Evolutionary conservation across 805 yeast species (phyloP).

Genomic region (Saccharomycopsis fermentans): DNA sequence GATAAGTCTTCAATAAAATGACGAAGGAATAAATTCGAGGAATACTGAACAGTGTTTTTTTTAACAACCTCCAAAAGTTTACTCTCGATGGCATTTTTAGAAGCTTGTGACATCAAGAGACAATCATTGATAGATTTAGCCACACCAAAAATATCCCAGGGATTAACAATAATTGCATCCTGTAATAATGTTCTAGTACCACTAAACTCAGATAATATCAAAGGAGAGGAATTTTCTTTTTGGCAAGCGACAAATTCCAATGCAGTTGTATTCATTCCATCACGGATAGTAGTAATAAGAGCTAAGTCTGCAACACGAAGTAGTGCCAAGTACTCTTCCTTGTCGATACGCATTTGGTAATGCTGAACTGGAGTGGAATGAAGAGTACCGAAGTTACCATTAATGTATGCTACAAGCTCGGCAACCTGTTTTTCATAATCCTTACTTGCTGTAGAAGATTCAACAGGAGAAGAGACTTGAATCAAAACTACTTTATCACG

Average conservation of each 20-base stretch:
- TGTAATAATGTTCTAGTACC: constrained; percentile 69
- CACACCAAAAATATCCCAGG: constrained; percentile 94
- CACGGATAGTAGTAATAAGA: constrained; percentile 81
- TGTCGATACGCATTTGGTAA: constrained; percentile 80
- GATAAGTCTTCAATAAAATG: constrained; percentile 35
- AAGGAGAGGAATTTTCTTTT: constrained; percentile 56
- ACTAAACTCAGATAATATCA: constrained; percentile 85
- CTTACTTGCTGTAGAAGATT: constrained; percentile 36
- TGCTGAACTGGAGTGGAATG: constrained; percentile 85
- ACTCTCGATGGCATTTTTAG: constrained; percentile 36
- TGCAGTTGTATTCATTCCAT: constrained; percentile 94
- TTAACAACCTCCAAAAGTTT: constrained; percentile 56
- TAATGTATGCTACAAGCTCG: constrained; percentile 74
- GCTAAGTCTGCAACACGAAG: constrained; percentile 86
- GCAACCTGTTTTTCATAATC: constrained; percentile 66
- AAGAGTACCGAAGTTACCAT: constrained; percentile 73
- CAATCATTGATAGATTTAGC: constrained; percentile 73
- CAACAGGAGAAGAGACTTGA: constrained; percentile 83
- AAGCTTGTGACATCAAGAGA: constrained; percentile 41
- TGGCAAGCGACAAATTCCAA: constrained; percentile 87
- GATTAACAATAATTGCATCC: constrained; percentile 79
- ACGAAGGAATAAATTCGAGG: constrained; percentile 59
- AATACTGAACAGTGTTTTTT: constrained; percentile 63
- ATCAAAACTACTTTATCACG: constrained; percentile 74
- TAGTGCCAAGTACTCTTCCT: constrained; percentile 82